Evolutionary conservation across 1,284 basidiomycete species (phyloP).

Genomic region (Bondarzewia mesenterica): DNA sequence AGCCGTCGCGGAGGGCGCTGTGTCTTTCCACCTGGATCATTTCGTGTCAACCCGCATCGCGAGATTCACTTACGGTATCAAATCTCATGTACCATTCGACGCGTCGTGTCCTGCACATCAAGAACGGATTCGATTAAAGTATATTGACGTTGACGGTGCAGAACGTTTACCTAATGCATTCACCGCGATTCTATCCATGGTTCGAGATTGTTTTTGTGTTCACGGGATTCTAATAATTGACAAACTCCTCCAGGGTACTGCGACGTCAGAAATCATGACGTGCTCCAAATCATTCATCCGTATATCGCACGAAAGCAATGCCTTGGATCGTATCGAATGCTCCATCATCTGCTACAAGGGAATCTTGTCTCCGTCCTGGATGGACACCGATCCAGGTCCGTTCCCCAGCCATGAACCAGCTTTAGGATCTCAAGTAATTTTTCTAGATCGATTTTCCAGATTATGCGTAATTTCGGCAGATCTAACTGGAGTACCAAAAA

Average conservation of each 20-base stretch:
- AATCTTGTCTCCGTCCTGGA: neutral
- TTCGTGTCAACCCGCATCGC: slow-evolving; percentile 39
- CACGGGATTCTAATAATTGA: neutral
- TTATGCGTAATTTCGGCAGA: neutral
- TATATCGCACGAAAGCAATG: neutral
- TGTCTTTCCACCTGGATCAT: slow-evolving; percentile 44
- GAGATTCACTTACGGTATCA: slow-evolving; percentile 15
- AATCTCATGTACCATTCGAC: neutral
- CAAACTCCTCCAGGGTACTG: neutral
- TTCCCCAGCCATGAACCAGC: neutral
- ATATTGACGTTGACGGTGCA: neutral
- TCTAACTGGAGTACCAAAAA: neutral
- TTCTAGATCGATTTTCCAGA: neutral
- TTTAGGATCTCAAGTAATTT: neutral
- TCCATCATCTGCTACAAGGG: neutral
- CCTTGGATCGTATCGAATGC: neutral
- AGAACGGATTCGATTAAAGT: neutral
- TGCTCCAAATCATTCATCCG: neutral
- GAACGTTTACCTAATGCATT: neutral
- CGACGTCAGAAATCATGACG: slow-evolving; percentile 1
- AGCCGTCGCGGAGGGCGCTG: slow-evolving; percentile 47
- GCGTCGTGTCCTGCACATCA: neutral
- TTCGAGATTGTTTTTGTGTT: neutral
- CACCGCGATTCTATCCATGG: neutral
- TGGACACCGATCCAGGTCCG: neutral